A percentile compares a stretch with the other conserved stretches of the same genome.
These are phyloP conservation scores for Lyophyllum decastes DNA, from an alignment of 768 basidiomycete species.

Conservation along the genomic window DNA sequence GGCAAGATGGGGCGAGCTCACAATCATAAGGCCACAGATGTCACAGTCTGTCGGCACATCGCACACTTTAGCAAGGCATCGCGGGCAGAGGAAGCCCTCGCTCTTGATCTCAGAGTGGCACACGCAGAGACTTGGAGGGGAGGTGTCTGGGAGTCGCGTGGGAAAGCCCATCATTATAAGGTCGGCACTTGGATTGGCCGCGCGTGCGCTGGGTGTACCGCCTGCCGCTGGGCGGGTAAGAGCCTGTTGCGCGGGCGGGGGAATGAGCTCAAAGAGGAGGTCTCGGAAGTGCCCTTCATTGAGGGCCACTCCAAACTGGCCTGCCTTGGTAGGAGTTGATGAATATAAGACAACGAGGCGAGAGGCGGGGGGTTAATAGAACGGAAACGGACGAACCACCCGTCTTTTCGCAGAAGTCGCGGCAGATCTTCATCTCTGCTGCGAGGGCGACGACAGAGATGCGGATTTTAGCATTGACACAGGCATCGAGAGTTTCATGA, in stretches of 20 bases:
- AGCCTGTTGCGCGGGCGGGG: slow-evolving; percentile 84
- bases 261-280: slow-evolving; percentile 91
- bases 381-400: slow-evolving; percentile 61
- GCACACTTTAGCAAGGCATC: slow-evolving; percentile 91
- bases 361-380: background rate
- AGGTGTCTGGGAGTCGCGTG: slow-evolving; percentile 82
- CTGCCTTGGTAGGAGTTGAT: slow-evolving; percentile 33
- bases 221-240: slow-evolving; percentile 36
- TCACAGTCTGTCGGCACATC: slow-evolving; percentile 99
- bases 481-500: slow-evolving; percentile 88
- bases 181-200: slow-evolving; percentile 72
- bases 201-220: slow-evolving; percentile 37
- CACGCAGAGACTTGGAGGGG: slow-evolving; percentile 82
- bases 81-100: slow-evolving; percentile 93
- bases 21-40: slow-evolving; percentile 96
- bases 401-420: slow-evolving; percentile 88
- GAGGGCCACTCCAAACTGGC: slow-evolving; percentile 94
- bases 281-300: slow-evolving; percentile 98
- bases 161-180: slow-evolving; percentile 99
- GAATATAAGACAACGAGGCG: slow-evolving; percentile 1
- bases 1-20: slow-evolving; percentile 95
- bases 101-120: slow-evolving; percentile 93
- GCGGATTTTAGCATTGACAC: slow-evolving; percentile 81
- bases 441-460: slow-evolving; percentile 93
- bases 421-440: slow-evolving; percentile 98